Evolutionary conservation across 345 rosid species (phyloP), one percentile per base, ranked within the genome.

Genomic region (Nasturtium officinale): DNA sequence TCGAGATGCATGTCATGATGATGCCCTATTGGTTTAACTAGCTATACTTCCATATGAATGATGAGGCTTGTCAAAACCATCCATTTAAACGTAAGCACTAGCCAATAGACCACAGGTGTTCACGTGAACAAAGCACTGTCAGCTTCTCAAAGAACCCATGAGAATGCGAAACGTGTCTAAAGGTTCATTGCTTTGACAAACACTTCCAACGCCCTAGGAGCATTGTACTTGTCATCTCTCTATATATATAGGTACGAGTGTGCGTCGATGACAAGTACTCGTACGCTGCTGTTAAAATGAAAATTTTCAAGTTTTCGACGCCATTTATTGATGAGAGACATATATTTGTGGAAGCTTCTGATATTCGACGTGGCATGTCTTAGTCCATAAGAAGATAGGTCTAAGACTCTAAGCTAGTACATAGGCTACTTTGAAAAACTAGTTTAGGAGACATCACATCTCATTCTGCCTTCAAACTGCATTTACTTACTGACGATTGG

Each of bases 361-460:
- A 56, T 47, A 35, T 11, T 48, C n/a, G 72, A 57, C 67, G 58
- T 74, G 78, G 53, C 52, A 58, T 26, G 25, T 32, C 38, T 11
- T 38, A 40, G 68, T 38, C 73, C 73, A 59, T 67, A 38, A 9
- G 61, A 25, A 20, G 13, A 10, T 50, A 50, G 73, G 61, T 26
- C 12, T 28, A 47, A 51, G 54, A 42, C 7, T 42, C 61, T 37
- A 48, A 33, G 56, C 55, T 67, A 59, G 26, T 40, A 29, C 65
- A 17, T 46, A 64, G 57, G 29, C 33, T 4, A 63, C 18, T 73
- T 45, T 73, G 64, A 43, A 43, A 57, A 66, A 67, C 60, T 15
- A 58, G 61, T 59, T 74, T 58, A 74, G 61, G 78, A 74, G 73
- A 66, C 67, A 74, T 74, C 67, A 74, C 72, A 74, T 74, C 72